Evolutionary conservation across 2,329 filamentous ascomycete genomes (phyloP).

Genomic region (Verticillium zaregamsianum): DNA sequence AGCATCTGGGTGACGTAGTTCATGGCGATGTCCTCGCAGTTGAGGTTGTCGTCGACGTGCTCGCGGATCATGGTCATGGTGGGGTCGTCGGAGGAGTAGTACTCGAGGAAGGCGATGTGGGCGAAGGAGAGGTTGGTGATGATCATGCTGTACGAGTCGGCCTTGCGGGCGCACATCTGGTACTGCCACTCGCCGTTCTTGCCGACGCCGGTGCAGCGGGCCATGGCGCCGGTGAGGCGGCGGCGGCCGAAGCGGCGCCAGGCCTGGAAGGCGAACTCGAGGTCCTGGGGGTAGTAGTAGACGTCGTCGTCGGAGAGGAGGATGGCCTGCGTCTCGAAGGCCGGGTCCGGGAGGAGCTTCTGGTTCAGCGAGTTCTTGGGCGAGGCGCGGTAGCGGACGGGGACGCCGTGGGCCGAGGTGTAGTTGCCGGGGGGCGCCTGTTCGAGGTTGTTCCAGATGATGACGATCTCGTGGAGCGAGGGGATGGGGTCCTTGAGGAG

Average conservation of each 20-base stretch:
- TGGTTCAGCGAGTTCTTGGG: slow-evolving; percentile 30
- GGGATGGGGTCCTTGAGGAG: slow-evolving; percentile 25
- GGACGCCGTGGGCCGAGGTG: slow-evolving; percentile 22
- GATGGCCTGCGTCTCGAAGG: slow-evolving; percentile 32
- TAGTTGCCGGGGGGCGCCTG: slow-evolving; percentile 21
- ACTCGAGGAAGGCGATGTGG: slow-evolving; percentile 32
- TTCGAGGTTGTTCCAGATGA: slow-evolving; percentile 33
- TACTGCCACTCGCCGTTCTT: slow-evolving; percentile 24
- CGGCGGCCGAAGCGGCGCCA: slow-evolving; percentile 33
- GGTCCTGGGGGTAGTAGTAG: slow-evolving; percentile 30
- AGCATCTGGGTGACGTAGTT: slow-evolving; percentile 30
- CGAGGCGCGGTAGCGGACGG: slow-evolving; percentile 28
- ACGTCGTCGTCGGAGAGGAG: slow-evolving; percentile 35
- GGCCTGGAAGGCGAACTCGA: slow-evolving; percentile 35
- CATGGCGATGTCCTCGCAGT: slow-evolving; percentile 36
- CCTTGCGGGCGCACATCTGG: slow-evolving; percentile 23
- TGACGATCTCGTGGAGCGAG: slow-evolving; percentile 31
- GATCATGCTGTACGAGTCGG: slow-evolving; percentile 28
- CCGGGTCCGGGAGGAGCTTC: slow-evolving; percentile 30
- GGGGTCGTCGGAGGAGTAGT: slow-evolving; percentile 28
- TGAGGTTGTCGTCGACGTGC: slow-evolving; percentile 32
- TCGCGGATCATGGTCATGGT: slow-evolving; percentile 27
- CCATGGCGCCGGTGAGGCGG: slow-evolving; percentile 28
- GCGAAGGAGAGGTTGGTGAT: slow-evolving; percentile 32
- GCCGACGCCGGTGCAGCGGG: slow-evolving; percentile 26